Percentiles rank a stretch among this genome's conserved stretches.
phyloP scores from a whole-genome alignment of 306 rosid genomes.

The Trifolium repens region DNA sequence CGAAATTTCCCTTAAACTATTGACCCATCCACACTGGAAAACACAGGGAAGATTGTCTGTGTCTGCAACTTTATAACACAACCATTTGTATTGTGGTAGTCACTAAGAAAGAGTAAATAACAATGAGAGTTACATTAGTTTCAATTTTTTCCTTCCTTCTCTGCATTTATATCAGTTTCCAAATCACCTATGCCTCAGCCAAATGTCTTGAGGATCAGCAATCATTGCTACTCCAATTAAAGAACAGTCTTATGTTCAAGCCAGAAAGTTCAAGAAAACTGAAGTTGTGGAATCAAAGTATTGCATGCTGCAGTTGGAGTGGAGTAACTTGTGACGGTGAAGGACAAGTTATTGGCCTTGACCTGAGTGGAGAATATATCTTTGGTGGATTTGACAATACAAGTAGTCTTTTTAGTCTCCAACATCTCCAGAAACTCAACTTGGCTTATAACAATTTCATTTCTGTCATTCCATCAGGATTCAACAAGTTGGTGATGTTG shows the following conservation, averaged over 20 bases:
- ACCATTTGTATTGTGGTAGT: constrained; percentile 8
- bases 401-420: constrained; percentile 39
- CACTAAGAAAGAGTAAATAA: constrained; percentile 17
- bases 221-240: background rate
- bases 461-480: constrained; percentile 18
- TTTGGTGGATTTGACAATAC: constrained; percentile 20
- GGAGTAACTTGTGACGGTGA: background rate
- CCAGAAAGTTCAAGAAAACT: background rate
- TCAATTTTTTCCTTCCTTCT: background rate
- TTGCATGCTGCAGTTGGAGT: background rate
- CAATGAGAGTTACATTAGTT: background rate
- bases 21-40: background rate
- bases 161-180: background rate
- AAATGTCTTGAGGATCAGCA: background rate
- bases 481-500: constrained; percentile 37
- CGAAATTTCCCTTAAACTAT: background rate
- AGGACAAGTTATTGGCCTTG: background rate
- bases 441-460: background rate
- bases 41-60: constrained; percentile 23
- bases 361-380: background rate
- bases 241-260: background rate
- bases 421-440: constrained; percentile 30
- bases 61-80: constrained; percentile 15
- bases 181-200: background rate
- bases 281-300: background rate